Evolutionary conservation across 257 asterid genomes (phyloP), one percentile per base, ranked within the genome.

Genomic region (Voacanga thouarsii): DNA sequence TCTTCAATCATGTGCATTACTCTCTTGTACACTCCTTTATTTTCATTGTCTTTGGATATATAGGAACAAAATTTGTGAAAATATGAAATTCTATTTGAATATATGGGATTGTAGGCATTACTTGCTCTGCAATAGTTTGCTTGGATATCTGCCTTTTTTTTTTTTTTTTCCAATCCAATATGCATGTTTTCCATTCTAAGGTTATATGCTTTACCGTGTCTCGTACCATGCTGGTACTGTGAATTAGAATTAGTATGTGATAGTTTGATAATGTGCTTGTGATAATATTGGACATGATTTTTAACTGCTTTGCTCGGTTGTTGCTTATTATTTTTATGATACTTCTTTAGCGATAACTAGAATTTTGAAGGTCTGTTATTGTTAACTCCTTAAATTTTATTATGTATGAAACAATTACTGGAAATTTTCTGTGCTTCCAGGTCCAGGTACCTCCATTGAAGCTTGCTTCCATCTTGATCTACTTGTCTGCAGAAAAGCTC

Each of bases 381-480:
- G 24, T 14, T 67, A 67, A 8, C 19, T 43, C 18, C 26, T 28
- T 12, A 1, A 72, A 9, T 51, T 59, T 41, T 56, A 49, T n/a
- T 16, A 10, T 7, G 18, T 30, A 6, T 33, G 2, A 37, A 21
- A 8, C 5, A 23, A 57, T 14, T 23, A 2, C n/a, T 41, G 2
- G 12, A 3, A 18, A 21, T 6, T 21, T 50, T n/a, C 12, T 61
- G 37, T 39, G 50, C 14, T 12, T 74, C 53, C 68, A 33, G 37
- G 43, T 41, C 45, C 79, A 76, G 73, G 79, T 73, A 23, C 51
- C 21, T 23, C 1, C 55, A 3, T 47, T 44, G 79, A 11, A 26
- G 72, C 23, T n/a, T 39, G 6, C 30, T 56, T 56, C 10, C 50
- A 1, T 2, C 57, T 56, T 18, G 50, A 30, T 49, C 71, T 14